phyloP scores from a whole-genome alignment of 768 basidiomycete genomes.

The Leucosporidium creatinivorum region DNA sequence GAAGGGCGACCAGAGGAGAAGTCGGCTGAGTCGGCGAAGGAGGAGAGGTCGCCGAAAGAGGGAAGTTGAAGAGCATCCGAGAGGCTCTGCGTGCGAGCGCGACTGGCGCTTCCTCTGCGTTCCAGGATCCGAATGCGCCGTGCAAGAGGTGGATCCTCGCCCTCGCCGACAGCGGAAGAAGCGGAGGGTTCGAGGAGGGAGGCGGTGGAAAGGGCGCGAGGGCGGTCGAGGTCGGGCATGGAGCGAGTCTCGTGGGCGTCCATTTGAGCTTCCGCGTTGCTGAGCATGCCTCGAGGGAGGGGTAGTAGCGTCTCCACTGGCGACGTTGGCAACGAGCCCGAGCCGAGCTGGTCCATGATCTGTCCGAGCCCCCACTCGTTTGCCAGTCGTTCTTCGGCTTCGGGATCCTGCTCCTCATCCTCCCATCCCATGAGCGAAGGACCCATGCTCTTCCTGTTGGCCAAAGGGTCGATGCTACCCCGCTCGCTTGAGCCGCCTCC shows the following conservation, averaged over 20 bases:
- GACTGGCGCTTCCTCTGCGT: neutral
- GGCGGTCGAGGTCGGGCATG: conserved; percentile 13
- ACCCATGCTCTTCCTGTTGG: neutral
- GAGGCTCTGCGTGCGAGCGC: conserved; percentile 7
- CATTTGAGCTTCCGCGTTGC: neutral
- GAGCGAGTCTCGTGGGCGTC: conserved; percentile 25
- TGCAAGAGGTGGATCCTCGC: neutral
- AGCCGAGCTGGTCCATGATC: neutral
- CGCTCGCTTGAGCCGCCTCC: neutral
- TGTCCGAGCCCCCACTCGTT: conserved; percentile 24
- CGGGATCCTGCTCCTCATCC: neutral
- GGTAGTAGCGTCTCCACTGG: neutral
- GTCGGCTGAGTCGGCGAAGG: neutral
- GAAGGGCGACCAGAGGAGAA: neutral
- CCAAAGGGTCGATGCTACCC: neutral
- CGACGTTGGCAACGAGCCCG: conserved; percentile 1
- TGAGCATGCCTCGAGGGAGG: neutral
- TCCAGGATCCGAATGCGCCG: conserved; percentile 25
- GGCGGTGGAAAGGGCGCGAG: neutral
- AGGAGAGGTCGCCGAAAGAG: conserved; percentile 1
- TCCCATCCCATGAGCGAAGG: neutral
- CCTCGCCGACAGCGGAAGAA: neutral
- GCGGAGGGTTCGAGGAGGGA: conserved; percentile 8
- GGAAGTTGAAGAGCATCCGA: neutral
- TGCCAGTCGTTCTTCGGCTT: conserved; percentile 21